A percentile compares a stretch with the other conserved stretches of the same genome.
Evolutionary conservation across 2,329 filamentous ascomycete species (phyloP).

Genomic region (Aspergillus caelatus): DNA sequence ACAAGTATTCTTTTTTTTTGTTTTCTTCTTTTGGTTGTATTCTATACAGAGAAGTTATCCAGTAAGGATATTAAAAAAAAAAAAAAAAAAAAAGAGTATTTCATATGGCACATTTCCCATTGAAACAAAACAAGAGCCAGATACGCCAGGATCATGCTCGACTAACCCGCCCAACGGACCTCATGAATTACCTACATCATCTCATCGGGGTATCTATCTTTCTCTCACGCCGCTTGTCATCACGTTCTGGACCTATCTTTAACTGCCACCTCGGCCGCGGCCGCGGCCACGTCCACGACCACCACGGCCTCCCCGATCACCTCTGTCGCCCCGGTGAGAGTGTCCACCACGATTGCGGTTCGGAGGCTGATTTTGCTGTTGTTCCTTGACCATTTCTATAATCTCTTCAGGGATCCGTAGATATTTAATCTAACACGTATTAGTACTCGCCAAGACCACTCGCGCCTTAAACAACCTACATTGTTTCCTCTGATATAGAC

Average conservation of each 20-base stretch:
- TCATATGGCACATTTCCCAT: slow-evolving; percentile 33
- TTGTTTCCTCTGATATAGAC: slow-evolving; percentile 98
- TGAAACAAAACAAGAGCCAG: slow-evolving; percentile 34
- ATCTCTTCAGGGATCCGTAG: slow-evolving; percentile 95
- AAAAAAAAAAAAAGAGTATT: slow-evolving; percentile 8
- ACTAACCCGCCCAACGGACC: slow-evolving; percentile 34
- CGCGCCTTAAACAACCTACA: slow-evolving; percentile 56
- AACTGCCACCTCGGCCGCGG: slow-evolving; percentile 43
- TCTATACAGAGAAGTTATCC: not conserved
- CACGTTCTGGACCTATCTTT: slow-evolving; percentile 16
- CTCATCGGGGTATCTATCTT: slow-evolving; percentile 41
- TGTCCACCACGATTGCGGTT: slow-evolving; percentile 46
- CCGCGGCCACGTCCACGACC: slow-evolving; percentile 49
- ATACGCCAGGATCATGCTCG: slow-evolving; percentile 46
- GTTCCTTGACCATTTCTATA: slow-evolving; percentile 89
- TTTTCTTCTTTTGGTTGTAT: not conserved
- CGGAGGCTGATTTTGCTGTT: slow-evolving; percentile 70
- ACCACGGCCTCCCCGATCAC: slow-evolving; percentile 45
- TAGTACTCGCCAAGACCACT: not conserved
- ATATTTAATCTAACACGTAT: slow-evolving; percentile 83
- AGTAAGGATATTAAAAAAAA: slow-evolving; percentile 16
- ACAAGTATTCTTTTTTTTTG: not conserved
- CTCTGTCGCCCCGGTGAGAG: slow-evolving; percentile 31
- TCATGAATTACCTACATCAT: slow-evolving; percentile 29
- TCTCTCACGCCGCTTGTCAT: slow-evolving; percentile 23